Base-by-base conservation (phyloP, 306 rosid genomes). In the Vicia villosa region DNA sequence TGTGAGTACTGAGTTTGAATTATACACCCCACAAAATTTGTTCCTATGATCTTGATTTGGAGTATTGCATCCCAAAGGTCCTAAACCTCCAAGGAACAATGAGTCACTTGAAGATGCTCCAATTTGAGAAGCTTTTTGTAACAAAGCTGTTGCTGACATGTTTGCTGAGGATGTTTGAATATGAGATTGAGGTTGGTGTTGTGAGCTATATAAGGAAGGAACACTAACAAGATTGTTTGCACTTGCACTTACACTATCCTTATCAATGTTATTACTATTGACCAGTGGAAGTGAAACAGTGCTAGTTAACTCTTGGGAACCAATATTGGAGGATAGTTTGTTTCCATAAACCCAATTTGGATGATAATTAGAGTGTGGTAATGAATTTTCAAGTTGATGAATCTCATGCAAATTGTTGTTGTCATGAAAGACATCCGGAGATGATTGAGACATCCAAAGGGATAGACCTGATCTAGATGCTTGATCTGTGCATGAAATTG, bases 61-160 rank as follows among this genome's bases (percentile, higher is more conserved):
- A 24, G 26, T 62, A 56, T 21, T 78, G 67, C 85, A 75, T 73
- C 78, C 85, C 65, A 91, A 68, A 7, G 38, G 10, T 17, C 88
- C 86, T 65, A 85, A 77, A 67, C 75, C 86, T 16, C 89, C 91
- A 6, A 85, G 75, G 56, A 84, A 83, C n/a, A 86, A 79, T 37
- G 95, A 77, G 16, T 81, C 86, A 41, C 76, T 79, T 6, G 93
- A 86, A 58, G 87, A 84, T 69, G 88, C 75, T 0, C 98, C 96
- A 28, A 89, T 81, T 72, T 92, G 86, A 19, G 96, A 89, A 50
- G 98, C 98, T 75, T 92, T 92, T 17, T 89, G 98, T 46, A 92
- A 34, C 81, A 92, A 80, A 54, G 98, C 98, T 0, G 98, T 92
- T 41, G 98, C 98, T n/a, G 98, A 92, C 95, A 89, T 86, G 70